These are phyloP conservation scores for Delitschia confertaspora DNA, from an alignment of 495 filamentous ascomycete species.

Conservation along the genomic window DNA sequence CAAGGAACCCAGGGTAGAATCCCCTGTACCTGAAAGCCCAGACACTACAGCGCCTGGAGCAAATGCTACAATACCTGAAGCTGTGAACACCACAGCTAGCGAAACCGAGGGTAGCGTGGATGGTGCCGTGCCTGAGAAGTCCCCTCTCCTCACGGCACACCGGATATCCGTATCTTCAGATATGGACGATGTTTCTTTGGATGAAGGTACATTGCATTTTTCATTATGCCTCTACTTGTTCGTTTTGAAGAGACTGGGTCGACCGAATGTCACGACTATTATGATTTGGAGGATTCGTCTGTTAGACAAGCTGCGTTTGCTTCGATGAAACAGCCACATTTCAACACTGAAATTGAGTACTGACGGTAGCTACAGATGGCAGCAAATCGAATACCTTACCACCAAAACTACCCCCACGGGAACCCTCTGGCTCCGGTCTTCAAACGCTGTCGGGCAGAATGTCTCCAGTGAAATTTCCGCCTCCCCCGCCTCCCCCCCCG, in stretches of 20 bases:
- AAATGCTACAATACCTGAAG: too few relatives aligned
- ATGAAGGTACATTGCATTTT: slow-evolving; percentile 24
- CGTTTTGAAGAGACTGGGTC: background rate
- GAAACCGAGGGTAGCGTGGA: background rate
- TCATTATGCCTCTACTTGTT: slow-evolving; percentile 1
- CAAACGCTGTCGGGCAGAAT: slow-evolving; percentile 25
- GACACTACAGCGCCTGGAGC: too few relatives aligned
- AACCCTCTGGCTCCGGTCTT: slow-evolving; percentile 9
- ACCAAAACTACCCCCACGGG: slow-evolving; percentile 25
- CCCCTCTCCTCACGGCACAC: slow-evolving; percentile 21
- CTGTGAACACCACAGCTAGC: slow-evolving; percentile 1
- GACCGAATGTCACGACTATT: too few relatives aligned
- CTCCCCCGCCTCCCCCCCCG: slow-evolving; percentile 20
- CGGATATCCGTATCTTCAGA: slow-evolving; percentile 24
- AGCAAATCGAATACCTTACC: slow-evolving; percentile 11
- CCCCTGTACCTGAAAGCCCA: slow-evolving; percentile 15
- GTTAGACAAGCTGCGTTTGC: too few relatives aligned
- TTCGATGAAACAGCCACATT: too few relatives aligned
- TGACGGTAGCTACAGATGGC: slow-evolving; percentile 12
- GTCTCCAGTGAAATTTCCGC: slow-evolving; percentile 25
- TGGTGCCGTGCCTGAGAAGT: slow-evolving; percentile 8
- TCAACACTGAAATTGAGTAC: slow-evolving; percentile 7
- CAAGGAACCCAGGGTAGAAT: slow-evolving; percentile 11
- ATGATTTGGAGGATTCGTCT: background rate
- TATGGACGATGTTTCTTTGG: slow-evolving; percentile 29